Conservation (phyloP, 2,329 filamentous ascomycete genomes). For the Simplicillium aogashimaense region DNA sequence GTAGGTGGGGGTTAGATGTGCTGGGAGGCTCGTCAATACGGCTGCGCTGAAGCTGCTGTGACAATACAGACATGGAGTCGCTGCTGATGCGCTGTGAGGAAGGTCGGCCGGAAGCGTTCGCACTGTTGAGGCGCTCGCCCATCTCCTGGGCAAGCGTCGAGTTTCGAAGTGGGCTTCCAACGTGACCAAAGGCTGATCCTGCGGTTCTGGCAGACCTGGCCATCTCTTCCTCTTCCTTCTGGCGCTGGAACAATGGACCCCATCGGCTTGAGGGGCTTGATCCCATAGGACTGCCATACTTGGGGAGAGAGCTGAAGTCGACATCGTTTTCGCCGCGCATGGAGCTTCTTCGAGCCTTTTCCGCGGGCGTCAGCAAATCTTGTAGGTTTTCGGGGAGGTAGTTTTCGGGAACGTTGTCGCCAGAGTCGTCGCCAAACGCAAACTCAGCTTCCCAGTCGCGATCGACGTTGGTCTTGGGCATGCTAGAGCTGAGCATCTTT, state of each 20-base stretch:
- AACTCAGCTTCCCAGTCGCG: constrained; percentile 59
- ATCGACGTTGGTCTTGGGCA: constrained; percentile 54
- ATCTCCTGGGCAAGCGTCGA: constrained; percentile 49
- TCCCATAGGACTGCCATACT: constrained; percentile 51
- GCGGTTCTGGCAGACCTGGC: constrained; percentile 23
- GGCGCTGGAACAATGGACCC: constrained; percentile 50
- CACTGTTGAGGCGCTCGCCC: constrained; percentile 32
- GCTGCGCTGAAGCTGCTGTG: constrained; percentile 53
- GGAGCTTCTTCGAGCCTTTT: constrained; percentile 56
- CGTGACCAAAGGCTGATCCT: constrained; percentile 53
- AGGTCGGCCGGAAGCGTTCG: constrained; percentile 28
- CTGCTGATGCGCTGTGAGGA: constrained; percentile 29
- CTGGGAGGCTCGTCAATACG: constrained; percentile 38
- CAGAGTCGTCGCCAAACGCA: constrained; percentile 70
- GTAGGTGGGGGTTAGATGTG: constrained; percentile 37
- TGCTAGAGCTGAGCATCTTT: constrained; percentile 57
- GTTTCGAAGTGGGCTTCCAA: constrained; percentile 55
- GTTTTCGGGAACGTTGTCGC: constrained; percentile 26
- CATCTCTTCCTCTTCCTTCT: constrained; percentile 46
- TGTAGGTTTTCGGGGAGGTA: constrained; percentile 67
- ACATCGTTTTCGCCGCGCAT: constrained; percentile 44
- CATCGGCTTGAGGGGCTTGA: constrained; percentile 48
- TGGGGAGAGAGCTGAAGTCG: constrained; percentile 36
- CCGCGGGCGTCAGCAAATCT: constrained; percentile 56
- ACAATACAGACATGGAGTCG: constrained; percentile 48